Evolutionary conservation across 495 filamentous ascomycete genomes (phyloP), one percentile per base, ranked within the genome.

Genomic region (Lindgomyces ingoldianus): DNA sequence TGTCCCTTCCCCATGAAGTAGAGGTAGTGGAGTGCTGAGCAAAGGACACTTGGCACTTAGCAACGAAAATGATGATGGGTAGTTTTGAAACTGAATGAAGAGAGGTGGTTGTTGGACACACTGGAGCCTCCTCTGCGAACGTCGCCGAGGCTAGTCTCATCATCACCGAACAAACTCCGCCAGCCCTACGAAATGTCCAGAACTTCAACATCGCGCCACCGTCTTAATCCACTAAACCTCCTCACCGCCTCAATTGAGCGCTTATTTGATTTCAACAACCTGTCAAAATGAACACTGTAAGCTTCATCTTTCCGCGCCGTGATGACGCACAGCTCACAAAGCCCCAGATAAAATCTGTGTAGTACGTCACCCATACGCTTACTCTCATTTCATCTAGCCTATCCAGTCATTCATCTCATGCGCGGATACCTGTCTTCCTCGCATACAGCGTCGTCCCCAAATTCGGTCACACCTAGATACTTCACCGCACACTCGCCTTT

Each of bases 261-360:
- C 42, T 49, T 25, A 2, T 14, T 16, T 18, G 3, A 12, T 48
- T 44, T 19, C 30, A 19, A 0, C 19, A 27, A 24, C 22, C 24
- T n/a, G 3, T 10, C 46, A 63, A 1, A 25, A 69, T 69, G 66
- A 69, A 69, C 30, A 69, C 66, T 22, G 66, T 69, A 69, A 60
- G 66, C 30, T 59, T 2, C 45, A 12, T 10, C 36, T 29, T 4
- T n/a, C n/a, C 24, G 6, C n/a, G 4, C 22, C 24, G 4, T 24
- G 3, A 25, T 1, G 12, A 4, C 18, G 24, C 36, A 61, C 18
- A 26, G 39, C 54, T 68, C 56, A 66, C 49, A 4, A 36, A 55
- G 21, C 25, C 11, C 45, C 56, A 69, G 66, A 42, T 69, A 16
- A 64, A 57, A 64, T 69, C 66, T 50, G 66, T 69, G 56, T 69